Percentiles rank a stretch among this genome's conserved stretches.
phyloP scores from a whole-genome alignment of 2,329 filamentous ascomycete genomes.

The Ceratocystis colombiana region DNA sequence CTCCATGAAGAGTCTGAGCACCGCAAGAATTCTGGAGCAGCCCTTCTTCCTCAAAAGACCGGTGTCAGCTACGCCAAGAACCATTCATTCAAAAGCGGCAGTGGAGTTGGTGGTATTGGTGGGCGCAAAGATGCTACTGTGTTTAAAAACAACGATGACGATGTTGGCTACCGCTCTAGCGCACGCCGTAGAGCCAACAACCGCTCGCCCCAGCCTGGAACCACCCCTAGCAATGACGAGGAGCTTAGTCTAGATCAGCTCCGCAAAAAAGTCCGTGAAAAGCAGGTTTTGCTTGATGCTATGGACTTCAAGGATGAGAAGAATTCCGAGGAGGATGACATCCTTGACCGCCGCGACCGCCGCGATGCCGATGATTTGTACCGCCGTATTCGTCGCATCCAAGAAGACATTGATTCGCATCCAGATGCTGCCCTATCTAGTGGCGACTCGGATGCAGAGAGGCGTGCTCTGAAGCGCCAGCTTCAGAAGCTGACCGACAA shows the following conservation, averaged over 20 bases:
- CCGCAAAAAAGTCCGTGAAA: slow-evolving; percentile 84
- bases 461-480: slow-evolving; percentile 75
- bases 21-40: slow-evolving; percentile 79
- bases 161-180: slow-evolving; percentile 85
- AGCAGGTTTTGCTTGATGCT: slow-evolving; percentile 86
- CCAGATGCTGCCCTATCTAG: slow-evolving; percentile 61
- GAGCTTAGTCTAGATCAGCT: slow-evolving; percentile 80
- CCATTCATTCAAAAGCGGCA: slow-evolving; percentile 64
- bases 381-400: slow-evolving; percentile 77
- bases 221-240: slow-evolving; percentile 53
- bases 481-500: slow-evolving; percentile 81
- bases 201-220: slow-evolving; percentile 65
- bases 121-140: slow-evolving; percentile 89
- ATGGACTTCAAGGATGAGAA: slow-evolving; percentile 95
- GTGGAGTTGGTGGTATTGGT: slow-evolving; percentile 45
- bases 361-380: slow-evolving; percentile 91
- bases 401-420: slow-evolving; percentile 89
- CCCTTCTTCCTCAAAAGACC: slow-evolving; percentile 85
- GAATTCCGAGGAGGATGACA: slow-evolving; percentile 79
- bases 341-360: slow-evolving; percentile 78
- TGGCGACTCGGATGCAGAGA: slow-evolving; percentile 78
- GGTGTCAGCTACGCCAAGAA: slow-evolving; percentile 97
- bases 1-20: slow-evolving; percentile 81
- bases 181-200: slow-evolving; percentile 76
- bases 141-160: slow-evolving; percentile 92